These are phyloP conservation scores for Straminergon stramineum DNA, from an alignment of 225 moss, liverwort and hornwort genomes.

Conservation along the genomic window DNA sequence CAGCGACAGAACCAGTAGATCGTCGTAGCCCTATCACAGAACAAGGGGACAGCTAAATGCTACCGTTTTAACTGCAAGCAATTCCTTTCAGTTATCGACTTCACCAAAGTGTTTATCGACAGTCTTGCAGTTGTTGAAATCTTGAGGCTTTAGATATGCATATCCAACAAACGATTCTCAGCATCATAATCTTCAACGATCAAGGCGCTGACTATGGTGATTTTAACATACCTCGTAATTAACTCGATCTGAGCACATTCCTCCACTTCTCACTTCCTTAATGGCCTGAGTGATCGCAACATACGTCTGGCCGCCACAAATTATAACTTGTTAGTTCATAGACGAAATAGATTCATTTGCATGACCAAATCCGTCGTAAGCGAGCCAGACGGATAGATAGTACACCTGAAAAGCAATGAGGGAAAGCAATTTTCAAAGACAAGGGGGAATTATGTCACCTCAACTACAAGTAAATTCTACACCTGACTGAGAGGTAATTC, in stretches of 20 bases:
- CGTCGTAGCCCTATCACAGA: slow-evolving; percentile 33
- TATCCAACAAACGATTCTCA: background rate
- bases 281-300: slow-evolving; percentile 57
- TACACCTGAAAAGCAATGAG: background rate
- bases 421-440: background rate
- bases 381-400: background rate
- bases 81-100: background rate
- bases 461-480: background rate
- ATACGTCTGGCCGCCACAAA: slow-evolving; percentile 25
- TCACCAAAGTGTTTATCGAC: background rate
- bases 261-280: slow-evolving; percentile 36
- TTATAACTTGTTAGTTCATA: background rate
- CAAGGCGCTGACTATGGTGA: background rate
- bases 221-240: slow-evolving; percentile 12
- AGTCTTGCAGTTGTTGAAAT: background rate
- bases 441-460: background rate
- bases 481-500: background rate
- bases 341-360: background rate
- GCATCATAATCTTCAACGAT: background rate
- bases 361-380: background rate
- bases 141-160: background rate
- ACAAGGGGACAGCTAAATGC: background rate
- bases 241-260: slow-evolving; percentile 31
- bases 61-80: background rate
- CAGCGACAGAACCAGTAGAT: slow-evolving; percentile 49